Percentiles rank a stretch among this genome's conserved stretches.
phyloP scores from a whole-genome alignment of 805 yeast genomes.

The Ogataea salicorniae region DNA sequence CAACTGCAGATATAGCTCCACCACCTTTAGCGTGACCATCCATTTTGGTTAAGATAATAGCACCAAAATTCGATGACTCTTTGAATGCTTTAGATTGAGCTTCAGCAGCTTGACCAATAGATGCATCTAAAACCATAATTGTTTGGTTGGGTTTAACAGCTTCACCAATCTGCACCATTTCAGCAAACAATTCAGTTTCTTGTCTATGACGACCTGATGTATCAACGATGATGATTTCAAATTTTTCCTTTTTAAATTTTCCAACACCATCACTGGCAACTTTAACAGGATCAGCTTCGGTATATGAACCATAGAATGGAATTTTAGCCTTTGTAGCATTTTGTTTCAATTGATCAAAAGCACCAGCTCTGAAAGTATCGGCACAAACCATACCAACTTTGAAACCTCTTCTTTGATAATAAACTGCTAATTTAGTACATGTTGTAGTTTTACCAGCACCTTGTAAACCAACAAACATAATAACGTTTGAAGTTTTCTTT shows the following conservation, averaged over 20 bases:
- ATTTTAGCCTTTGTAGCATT: slow-evolving; percentile 93
- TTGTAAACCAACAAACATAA: slow-evolving; percentile 97
- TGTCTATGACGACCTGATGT: slow-evolving; percentile 98
- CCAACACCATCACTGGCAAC: slow-evolving; percentile 91
- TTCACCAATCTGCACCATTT: slow-evolving; percentile 88
- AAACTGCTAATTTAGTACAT: slow-evolving; percentile 93
- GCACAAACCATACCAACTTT: slow-evolving; percentile 98
- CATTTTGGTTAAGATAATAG: slow-evolving; percentile 91
- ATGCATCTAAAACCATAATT: slow-evolving; percentile 94
- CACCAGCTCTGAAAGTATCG: slow-evolving; percentile 99
- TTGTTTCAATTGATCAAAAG: slow-evolving; percentile 96
- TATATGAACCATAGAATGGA: slow-evolving; percentile 91
- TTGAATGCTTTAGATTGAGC: slow-evolving; percentile 91
- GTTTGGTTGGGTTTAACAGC: slow-evolving; percentile 93
- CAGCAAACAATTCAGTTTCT: slow-evolving; percentile 84
- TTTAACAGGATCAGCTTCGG: slow-evolving; percentile 92
- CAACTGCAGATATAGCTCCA: slow-evolving; percentile 98
- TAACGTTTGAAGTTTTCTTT: slow-evolving; percentile 71
- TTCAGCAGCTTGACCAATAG: slow-evolving; percentile 98
- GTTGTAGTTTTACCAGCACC: slow-evolving; percentile 99
- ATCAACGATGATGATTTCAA: slow-evolving; percentile 91
- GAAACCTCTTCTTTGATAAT: slow-evolving; percentile 87
- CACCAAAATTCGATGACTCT: slow-evolving; percentile 89
- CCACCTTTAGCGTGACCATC: slow-evolving; percentile 99
- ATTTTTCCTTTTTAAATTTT: slow-evolving; percentile 83